These are phyloP conservation scores for Funneliformis geosporum DNA, from an alignment of 192 early-diverging fungal species.

Conservation along the genomic window DNA sequence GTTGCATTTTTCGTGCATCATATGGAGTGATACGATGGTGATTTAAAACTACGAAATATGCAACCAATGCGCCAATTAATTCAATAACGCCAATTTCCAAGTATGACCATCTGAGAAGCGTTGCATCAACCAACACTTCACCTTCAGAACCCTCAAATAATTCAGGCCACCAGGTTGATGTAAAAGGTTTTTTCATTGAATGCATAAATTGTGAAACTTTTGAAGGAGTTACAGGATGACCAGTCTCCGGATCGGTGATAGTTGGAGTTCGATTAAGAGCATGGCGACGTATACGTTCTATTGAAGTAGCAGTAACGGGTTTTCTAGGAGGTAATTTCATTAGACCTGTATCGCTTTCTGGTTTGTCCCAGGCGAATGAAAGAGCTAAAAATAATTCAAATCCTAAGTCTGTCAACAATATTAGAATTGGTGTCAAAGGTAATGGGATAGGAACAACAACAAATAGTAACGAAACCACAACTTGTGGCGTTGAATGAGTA, in stretches of 20 bases:
- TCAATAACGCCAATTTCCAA: conserved; percentile 85
- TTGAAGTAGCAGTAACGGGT: conserved; percentile 78
- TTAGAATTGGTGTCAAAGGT: conserved; percentile 79
- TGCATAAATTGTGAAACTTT: conserved; percentile 34
- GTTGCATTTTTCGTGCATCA: conserved; percentile 60
- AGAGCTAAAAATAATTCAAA: conserved; percentile 89
- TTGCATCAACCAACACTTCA: conserved; percentile 84
- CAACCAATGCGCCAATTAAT: conserved; percentile 63
- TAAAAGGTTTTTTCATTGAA: conserved; percentile 51
- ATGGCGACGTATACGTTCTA: conserved; percentile 66
- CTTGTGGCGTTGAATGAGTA: conserved; percentile 89
- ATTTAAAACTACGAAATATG: conserved; percentile 82
- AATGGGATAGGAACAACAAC: conserved; percentile 85
- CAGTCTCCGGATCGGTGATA: conserved; percentile 53
- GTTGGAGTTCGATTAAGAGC: conserved; percentile 51
- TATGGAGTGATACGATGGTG: conserved; percentile 64
- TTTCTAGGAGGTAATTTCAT: conserved; percentile 91
- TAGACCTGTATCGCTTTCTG: conserved; percentile 72
- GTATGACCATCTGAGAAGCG: conserved; percentile 81
- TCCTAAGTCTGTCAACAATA: conserved; percentile 91
- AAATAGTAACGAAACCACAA: conserved; percentile 83
- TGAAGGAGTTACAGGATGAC: conserved; percentile 44
- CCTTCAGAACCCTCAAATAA: conserved; percentile 71
- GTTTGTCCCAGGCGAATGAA: conserved; percentile 88
- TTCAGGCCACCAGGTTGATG: conserved; percentile 61